Base-by-base conservation (phyloP, 805 yeast species). In the Ogataea nonfermentans region DNA sequence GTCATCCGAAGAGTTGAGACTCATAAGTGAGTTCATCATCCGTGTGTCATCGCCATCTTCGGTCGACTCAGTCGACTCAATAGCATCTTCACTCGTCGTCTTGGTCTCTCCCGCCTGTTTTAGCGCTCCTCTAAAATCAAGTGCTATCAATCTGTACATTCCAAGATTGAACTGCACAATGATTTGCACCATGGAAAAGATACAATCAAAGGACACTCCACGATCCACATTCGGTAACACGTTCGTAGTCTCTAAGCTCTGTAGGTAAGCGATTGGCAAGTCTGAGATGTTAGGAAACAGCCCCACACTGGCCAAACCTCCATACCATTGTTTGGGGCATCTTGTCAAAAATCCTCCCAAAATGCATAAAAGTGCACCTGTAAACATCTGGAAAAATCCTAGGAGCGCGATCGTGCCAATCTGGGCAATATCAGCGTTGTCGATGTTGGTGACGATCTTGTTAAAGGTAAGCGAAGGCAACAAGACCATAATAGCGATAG, bases 131-230 rank as follows among this genome's bases (percentile, higher is more conserved):
- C 73, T 68, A 54, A 88, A 84, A 57, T 89, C 96, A 57, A 77
- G 66, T 29, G 79, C 83, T 11, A 88, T 68, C 37, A 89, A 61
- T 45, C 79, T 70, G 62, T 81, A 82, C 37, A 84, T 74, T 2
- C 96, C 96, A 31, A 83, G 62, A 52, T 85, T 82, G 72, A 87
- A 86, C 62, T 84, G 78, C 52, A 74, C 61, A 32, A 85, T 68
- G 26, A 79, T 70, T 58, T 83, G 87, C 2, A 82, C 70, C 3
- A 87, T 82, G 31, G 82, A 67, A 51, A 83, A 84, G 24, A 89
- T 81, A 53, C 89, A 82, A 14, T 85, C 82, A 61, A 84, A 86
- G 1, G 96, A 93, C 17, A 84, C 82, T 17, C 96, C 97, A 50
- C 74, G 73, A 38, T 77, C 71, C 25, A 86, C 87, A 11, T 67